phyloP scores from a whole-genome alignment of 2,329 filamentous ascomycete genomes.

The Paraphoma chrysanthemicola region DNA sequence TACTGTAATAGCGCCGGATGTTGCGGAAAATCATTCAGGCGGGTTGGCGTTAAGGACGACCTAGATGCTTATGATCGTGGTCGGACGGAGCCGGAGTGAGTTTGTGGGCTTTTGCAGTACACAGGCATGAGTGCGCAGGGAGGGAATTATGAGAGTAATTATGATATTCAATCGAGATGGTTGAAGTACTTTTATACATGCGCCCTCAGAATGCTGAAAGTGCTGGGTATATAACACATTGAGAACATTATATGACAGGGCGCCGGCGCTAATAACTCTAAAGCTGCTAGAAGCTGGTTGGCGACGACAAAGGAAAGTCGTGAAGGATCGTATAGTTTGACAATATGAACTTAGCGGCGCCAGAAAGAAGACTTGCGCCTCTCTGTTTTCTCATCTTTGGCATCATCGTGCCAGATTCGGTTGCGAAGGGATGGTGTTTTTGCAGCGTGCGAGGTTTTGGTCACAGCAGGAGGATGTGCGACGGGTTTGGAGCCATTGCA shows the following conservation, averaged over 20 bases:
- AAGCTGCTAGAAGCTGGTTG: too few relatives aligned
- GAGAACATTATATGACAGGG: slow-evolving; percentile 3
- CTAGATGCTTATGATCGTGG: neutral
- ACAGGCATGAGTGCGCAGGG: too few relatives aligned
- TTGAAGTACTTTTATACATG: slow-evolving; percentile 1
- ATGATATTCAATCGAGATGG: neutral
- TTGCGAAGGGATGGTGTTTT: slow-evolving; percentile 14
- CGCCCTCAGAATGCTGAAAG: neutral
- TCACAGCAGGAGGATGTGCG: slow-evolving; percentile 8
- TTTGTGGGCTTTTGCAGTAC: neutral
- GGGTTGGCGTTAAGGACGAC: neutral
- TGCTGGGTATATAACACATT: slow-evolving; percentile 26
- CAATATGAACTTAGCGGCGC: slow-evolving; percentile 5
- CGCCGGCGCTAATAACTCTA: neutral
- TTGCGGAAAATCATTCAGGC: neutral
- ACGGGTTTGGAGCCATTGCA: neutral
- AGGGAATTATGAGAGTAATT: too few relatives aligned
- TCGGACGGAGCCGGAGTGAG: neutral
- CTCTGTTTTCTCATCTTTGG: slow-evolving; percentile 16
- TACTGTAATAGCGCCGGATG: slow-evolving; percentile 1
- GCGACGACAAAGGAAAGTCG: slow-evolving; percentile 3
- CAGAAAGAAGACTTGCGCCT: slow-evolving; percentile 17
- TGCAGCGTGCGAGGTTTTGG: slow-evolving; percentile 5
- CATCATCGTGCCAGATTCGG: slow-evolving; percentile 9
- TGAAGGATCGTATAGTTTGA: slow-evolving; percentile 1